Percentiles rank a stretch among this genome's conserved stretches.
Conservation (phyloP, 805 yeast genomes). For the Metschnikowia shivogae region DNA sequence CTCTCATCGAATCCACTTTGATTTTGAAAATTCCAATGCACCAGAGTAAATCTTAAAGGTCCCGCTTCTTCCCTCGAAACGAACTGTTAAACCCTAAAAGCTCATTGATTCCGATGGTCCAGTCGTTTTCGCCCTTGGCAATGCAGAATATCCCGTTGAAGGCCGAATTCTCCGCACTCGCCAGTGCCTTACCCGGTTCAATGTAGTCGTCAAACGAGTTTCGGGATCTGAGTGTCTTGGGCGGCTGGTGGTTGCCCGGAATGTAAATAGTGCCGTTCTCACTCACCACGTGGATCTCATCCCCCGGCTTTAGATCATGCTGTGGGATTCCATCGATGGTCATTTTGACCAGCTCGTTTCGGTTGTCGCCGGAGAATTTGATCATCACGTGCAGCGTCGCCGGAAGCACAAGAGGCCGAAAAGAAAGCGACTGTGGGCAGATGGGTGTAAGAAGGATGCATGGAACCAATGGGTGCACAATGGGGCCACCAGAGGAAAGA, state of each 20-base stretch:
- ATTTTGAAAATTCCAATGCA: too few relatives aligned
- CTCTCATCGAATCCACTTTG: too few relatives aligned
- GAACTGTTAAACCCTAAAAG: slow-evolving; percentile 84
- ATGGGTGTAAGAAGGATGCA: slow-evolving; percentile 83
- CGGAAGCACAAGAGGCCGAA: slow-evolving; percentile 83
- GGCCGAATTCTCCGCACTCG: slow-evolving; percentile 4
- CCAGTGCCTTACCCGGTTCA: slow-evolving; percentile 17
- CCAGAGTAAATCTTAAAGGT: not conserved
- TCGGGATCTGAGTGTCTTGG: slow-evolving; percentile 13
- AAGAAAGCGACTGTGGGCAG: slow-evolving; percentile 87
- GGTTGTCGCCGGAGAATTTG: slow-evolving; percentile 48
- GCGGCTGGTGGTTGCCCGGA: slow-evolving; percentile 49
- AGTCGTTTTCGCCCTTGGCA: slow-evolving; percentile 76
- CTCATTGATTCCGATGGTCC: slow-evolving; percentile 89
- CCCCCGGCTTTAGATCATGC: slow-evolving; percentile 64
- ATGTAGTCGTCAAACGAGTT: slow-evolving; percentile 18
- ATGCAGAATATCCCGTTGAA: slow-evolving; percentile 79
- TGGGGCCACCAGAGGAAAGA: slow-evolving; percentile 85
- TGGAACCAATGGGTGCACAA: slow-evolving; percentile 84
- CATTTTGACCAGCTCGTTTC: slow-evolving; percentile 45
- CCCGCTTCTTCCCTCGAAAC: slow-evolving; percentile 45
- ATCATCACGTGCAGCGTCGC: slow-evolving; percentile 69
- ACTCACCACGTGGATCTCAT: slow-evolving; percentile 68
- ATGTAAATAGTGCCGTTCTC: slow-evolving; percentile 60
- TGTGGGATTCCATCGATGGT: slow-evolving; percentile 84